These are phyloP conservation scores for Acanthamoeba triangularis DNA, from an alignment of 208 protist species.

Conservation along the genomic window DNA sequence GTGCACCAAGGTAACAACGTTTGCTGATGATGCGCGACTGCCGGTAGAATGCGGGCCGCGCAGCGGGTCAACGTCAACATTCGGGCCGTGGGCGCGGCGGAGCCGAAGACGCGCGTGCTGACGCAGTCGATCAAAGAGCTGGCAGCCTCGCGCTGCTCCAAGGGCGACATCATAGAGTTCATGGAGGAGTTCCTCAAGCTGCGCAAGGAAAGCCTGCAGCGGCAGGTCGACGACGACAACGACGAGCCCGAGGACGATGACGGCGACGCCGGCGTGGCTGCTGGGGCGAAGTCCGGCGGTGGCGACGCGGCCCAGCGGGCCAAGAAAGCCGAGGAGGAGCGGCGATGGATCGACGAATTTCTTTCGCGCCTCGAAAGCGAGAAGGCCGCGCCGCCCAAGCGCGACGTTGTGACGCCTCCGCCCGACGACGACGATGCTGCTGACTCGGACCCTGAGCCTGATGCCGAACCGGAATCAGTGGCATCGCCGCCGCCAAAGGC, in stretches of 20 bases:
- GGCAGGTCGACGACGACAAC: background rate
- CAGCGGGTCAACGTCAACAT: background rate
- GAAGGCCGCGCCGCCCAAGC: background rate
- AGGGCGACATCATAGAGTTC: background rate
- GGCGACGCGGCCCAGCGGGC: too few species aligned
- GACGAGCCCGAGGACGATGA: background rate
- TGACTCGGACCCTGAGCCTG: background rate
- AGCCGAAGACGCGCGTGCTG: background rate
- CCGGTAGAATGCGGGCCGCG: background rate
- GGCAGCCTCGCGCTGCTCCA: background rate
- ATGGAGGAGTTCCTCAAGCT: background rate
- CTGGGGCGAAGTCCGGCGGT: background rate
- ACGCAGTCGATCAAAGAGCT: conserved; percentile 16
- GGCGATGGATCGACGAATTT: background rate
- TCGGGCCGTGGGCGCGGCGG: background rate
- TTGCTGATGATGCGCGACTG: background rate
- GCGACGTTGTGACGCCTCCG: background rate
- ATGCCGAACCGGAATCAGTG: background rate
- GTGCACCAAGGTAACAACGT: background rate
- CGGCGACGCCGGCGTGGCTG: background rate
- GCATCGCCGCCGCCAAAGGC: too few species aligned
- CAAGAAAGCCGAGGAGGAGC: background rate
- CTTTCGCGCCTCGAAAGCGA: conserved; percentile 16
- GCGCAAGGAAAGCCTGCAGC: background rate
- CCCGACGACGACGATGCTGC: conserved; percentile 13